Percentiles rank a stretch among this genome's conserved stretches.
These are phyloP conservation scores for Castanea mollissima DNA, from an alignment of 306 rosid genomes.

Conservation along the genomic window DNA sequence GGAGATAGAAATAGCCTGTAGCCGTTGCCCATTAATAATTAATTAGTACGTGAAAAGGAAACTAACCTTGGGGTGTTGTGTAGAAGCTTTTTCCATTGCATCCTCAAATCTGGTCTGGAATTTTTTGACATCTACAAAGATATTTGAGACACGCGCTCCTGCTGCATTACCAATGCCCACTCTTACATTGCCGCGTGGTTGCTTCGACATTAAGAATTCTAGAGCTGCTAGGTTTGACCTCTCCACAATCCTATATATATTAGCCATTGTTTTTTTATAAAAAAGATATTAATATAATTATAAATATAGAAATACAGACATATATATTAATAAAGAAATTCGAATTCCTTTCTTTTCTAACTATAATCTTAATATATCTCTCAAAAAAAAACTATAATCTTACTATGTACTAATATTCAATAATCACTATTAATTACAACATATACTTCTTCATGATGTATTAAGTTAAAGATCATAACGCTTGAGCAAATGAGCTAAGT, in stretches of 20 bases:
- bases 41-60: not conserved
- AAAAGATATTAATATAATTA: not conserved
- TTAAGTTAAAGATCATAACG: too few species aligned
- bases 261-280: not conserved
- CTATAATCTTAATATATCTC: too few species aligned
- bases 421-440: too few species aligned
- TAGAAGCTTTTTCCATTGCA: conserved; percentile 46
- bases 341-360: too few species aligned
- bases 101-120: conserved; percentile 68
- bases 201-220: conserved; percentile 93
- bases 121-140: conserved; percentile 75
- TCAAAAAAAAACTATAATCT: too few species aligned
- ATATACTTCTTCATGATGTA: too few species aligned
- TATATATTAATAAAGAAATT: too few species aligned
- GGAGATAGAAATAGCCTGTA: not conserved
- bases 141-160: conserved; percentile 69
- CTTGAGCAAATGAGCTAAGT: too few species aligned
- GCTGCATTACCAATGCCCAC: conserved; percentile 65
- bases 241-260: conserved; percentile 55
- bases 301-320: too few species aligned
- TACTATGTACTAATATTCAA: too few species aligned
- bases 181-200: conserved; percentile 89
- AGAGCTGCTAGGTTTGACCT: conserved; percentile 85
- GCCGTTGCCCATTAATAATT: too few species aligned
- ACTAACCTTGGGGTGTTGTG: conserved; percentile 48